Conservation (phyloP, 2,329 filamentous ascomycete species). For the Fusarium sterilihyphosum region DNA sequence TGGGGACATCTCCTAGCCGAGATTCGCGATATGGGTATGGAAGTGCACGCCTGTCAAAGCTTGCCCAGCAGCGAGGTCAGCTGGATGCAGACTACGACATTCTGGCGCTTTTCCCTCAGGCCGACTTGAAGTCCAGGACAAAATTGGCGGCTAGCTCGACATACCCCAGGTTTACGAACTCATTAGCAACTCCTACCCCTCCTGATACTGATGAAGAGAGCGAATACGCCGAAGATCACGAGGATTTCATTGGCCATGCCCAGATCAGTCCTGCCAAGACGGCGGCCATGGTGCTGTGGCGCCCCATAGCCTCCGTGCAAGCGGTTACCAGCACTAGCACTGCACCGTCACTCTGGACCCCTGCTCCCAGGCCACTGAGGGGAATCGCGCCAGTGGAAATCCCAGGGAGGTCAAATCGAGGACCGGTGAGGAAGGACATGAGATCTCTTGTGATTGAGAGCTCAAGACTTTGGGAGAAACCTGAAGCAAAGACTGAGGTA, state of each 20-base stretch:
- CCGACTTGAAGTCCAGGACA: conserved; percentile 17
- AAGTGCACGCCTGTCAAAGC: conserved; percentile 21
- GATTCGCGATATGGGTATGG: conserved; percentile 36
- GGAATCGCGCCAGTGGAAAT: conserved; percentile 15
- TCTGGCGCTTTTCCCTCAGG: conserved; percentile 24
- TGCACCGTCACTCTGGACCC: conserved; percentile 39
- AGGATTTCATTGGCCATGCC: conserved; percentile 23
- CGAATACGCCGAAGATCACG: conserved; percentile 45
- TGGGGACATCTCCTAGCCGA: conserved; percentile 46
- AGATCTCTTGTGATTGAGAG: conserved; percentile 37
- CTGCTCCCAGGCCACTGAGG: conserved; percentile 18
- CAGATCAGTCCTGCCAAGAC: conserved; percentile 27
- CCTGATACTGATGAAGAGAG: conserved; percentile 61
- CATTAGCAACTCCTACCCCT: conserved; percentile 54
- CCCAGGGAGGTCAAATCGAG: conserved; percentile 5
- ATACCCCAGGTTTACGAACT: conserved; percentile 27
- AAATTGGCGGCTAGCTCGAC: conserved; percentile 20
- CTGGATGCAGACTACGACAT: conserved; percentile 27
- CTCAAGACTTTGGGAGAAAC: conserved; percentile 35
- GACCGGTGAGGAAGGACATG: conserved; percentile 14
- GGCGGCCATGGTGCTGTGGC: conserved; percentile 34
- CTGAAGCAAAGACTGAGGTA: background rate
- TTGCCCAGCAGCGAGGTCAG: conserved; percentile 29
- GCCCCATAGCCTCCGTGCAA: conserved; percentile 27
- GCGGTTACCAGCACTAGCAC: conserved; percentile 1